These are phyloP conservation scores for Leishmania braziliensis DNA, from an alignment of 208 protist species.

Conservation along the genomic window DNA sequence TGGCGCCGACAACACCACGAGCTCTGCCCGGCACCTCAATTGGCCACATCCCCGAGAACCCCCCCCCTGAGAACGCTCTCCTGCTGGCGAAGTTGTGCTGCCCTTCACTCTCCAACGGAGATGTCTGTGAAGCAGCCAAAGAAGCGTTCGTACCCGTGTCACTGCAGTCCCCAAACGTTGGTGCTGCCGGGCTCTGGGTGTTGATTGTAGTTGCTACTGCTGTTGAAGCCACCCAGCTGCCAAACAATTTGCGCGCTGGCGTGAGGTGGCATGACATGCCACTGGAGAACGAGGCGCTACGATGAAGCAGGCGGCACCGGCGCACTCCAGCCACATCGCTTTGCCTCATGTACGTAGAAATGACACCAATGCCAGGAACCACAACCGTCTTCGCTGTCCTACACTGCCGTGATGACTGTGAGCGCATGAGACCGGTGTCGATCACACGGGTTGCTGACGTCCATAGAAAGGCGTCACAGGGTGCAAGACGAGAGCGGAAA, in stretches of 20 bases:
- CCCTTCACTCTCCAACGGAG: not conserved
- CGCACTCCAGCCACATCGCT: not conserved
- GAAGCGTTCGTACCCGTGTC: not conserved
- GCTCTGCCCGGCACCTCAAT: conserved; percentile 24
- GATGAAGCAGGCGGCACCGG: not conserved
- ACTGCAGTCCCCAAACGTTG: not conserved
- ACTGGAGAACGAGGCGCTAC: not conserved
- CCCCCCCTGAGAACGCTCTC: conserved; percentile 27
- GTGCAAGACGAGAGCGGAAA: not conserved
- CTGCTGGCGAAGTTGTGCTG: conserved; percentile 22
- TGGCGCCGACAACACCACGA: conserved; percentile 11
- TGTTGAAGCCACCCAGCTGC: not conserved
- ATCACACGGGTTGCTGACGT: not conserved
- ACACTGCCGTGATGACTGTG: not conserved
- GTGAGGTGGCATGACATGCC: not conserved
- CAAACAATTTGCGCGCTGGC: not conserved
- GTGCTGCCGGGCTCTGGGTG: not conserved
- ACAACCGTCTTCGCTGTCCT: not conserved
- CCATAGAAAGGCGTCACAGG: not conserved
- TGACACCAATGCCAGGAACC: not conserved
- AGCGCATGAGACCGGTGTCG: not conserved
- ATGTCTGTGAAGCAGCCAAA: not conserved
- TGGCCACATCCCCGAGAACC: conserved; percentile 24
- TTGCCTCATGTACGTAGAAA: not conserved
- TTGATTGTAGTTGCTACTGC: not conserved